Evolutionary conservation across 306 rosid species (phyloP), one percentile per base, ranked within the genome.

Genomic region (Rosa multiflora): DNA sequence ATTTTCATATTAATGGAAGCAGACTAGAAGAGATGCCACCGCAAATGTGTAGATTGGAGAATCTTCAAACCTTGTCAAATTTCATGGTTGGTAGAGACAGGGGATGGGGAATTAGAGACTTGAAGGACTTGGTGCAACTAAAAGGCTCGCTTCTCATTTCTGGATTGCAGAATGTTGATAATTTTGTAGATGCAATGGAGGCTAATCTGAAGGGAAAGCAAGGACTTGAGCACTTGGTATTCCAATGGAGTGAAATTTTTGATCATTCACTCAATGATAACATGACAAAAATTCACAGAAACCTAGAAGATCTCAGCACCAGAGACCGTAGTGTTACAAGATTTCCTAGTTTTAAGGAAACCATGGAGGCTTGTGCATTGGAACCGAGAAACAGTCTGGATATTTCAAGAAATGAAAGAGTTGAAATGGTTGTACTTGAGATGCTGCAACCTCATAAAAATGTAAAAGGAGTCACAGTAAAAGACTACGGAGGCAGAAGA

Each of bases 371-470:
- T 49, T 63, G 64, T 71, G 44, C 10, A 12, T 43, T 52, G 78
- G 67, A 39, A 37, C 9, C 13, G 26, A 70, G 44, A 29, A 47
- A 78, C 23, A 59, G 18, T 59, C 15, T 69, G 73, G 80, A 79
- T 61, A 32, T 49, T 61, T 52, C 78, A 76, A 76, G 83, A 73
- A 59, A 83, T 46, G 81, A 75, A 52, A 53, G 51, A 64, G 75
- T 76, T n/a, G 86, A 76, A 76, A 76, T 51, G 47, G 26, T 70
- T 51, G 86, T 83, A 17, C 73, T 83, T 13, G 83, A 83, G 81
- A 76, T 83, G 86, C 77, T 83, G 40, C 83, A 79, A 55, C 86
- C 86, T 14, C 86, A 79, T 44, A 53, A 76, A 6, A 79, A 70
- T 37, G 71, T 76, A 12, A 79, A 76, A 59, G 5, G 56, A 7